Evolutionary conservation across 805 yeast genomes (phyloP).

Genomic region (Nadsonia fulvescens): DNA sequence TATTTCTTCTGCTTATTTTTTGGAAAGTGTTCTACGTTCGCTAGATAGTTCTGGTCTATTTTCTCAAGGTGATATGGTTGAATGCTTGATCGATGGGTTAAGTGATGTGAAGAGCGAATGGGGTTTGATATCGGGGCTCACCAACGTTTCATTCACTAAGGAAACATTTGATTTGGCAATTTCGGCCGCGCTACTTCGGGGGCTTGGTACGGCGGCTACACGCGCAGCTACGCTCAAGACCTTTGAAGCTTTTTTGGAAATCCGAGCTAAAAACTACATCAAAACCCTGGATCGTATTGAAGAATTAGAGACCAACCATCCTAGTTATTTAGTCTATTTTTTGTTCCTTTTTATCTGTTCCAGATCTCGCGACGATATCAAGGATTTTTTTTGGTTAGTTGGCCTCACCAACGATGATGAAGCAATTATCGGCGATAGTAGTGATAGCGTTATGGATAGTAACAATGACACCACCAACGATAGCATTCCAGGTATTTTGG

Average conservation of each 20-base stretch:
- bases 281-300: constrained; percentile 5
- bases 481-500: constrained; percentile 10
- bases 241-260: constrained; percentile 12
- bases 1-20: constrained; percentile 9
- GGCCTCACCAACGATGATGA: constrained; percentile 12
- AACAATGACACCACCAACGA: constrained; percentile 5
- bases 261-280: constrained; percentile 11
- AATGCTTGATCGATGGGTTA: constrained; percentile 6
- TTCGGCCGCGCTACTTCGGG: constrained; percentile 11
- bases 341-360: constrained; percentile 13
- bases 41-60: constrained; percentile 13
- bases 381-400: constrained; percentile 13
- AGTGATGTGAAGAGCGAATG: constrained; percentile 8
- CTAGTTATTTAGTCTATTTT: constrained; percentile 11
- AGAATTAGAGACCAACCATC: constrained; percentile 4
- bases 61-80: constrained; percentile 7
- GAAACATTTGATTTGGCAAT: constrained; percentile 13
- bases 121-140: constrained; percentile 6
- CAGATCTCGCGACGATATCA: constrained; percentile 10
- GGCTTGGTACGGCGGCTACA: constrained; percentile 11
- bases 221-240: constrained; percentile 10
- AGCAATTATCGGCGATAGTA: not conserved
- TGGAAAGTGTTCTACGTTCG: constrained; percentile 9
- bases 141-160: constrained; percentile 8
- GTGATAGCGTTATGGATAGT: constrained; percentile 1